Conservation (phyloP, 768 basidiomycete genomes). For the Leucocoprinus leucothites region DNA sequence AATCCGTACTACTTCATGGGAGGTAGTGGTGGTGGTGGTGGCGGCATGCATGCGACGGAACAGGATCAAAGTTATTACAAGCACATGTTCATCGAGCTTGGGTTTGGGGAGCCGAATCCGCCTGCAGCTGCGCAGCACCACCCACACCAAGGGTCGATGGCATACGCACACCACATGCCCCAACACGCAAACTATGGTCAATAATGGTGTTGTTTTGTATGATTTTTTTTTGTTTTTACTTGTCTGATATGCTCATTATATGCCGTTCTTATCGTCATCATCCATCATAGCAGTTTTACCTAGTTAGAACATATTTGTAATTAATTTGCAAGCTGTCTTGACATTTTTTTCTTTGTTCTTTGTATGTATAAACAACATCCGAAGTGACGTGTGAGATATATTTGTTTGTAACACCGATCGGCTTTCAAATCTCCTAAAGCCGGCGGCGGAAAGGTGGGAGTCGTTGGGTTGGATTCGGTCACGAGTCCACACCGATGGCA, state of each 20-base stretch:
- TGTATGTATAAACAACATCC: not conserved
- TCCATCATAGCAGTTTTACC: not conserved
- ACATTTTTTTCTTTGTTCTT: not conserved
- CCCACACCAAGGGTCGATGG: constrained; percentile 22
- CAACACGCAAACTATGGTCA: constrained; percentile 10
- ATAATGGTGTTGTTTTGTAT: not conserved
- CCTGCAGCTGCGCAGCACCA: constrained; percentile 14
- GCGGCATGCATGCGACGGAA: constrained; percentile 44
- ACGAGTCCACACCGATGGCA: constrained; percentile 59
- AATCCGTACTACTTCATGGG: constrained; percentile 30
- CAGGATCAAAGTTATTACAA: constrained; percentile 72
- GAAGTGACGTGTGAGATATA: not conserved
- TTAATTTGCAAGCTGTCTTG: constrained; percentile 1
- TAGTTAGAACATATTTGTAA: constrained; percentile 11
- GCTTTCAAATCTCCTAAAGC: constrained; percentile 12
- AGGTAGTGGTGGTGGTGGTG: not conserved
- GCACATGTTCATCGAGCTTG: constrained; percentile 73
- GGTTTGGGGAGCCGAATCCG: constrained; percentile 46
- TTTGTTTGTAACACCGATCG: constrained; percentile 1
- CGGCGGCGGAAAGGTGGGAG: no score
- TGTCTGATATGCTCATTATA: not conserved
- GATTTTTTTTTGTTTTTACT: not conserved
- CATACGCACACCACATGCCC: constrained; percentile 30
- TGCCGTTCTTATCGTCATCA: not conserved
- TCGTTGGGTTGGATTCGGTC: no score